phyloP scores from a whole-genome alignment of 176 grass and related monocot genomes.

The Pontederia paniculata region DNA sequence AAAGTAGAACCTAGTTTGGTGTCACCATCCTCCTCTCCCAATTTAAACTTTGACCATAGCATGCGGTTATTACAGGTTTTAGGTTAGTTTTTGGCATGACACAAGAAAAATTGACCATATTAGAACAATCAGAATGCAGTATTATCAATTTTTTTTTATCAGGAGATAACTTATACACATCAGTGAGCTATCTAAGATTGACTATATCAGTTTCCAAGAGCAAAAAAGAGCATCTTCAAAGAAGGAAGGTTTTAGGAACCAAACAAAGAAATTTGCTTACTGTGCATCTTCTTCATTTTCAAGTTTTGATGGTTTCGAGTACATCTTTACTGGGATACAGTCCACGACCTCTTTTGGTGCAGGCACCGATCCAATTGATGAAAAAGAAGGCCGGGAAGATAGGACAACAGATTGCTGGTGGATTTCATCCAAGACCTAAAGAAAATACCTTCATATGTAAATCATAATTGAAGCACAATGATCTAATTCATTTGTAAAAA shows the following conservation, averaged over 20 bases:
- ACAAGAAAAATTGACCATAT: no score
- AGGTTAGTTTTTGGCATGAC: no score
- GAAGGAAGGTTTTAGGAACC: no score
- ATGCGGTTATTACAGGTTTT: no score
- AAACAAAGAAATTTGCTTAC: conserved; percentile 33
- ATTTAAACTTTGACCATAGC: no score
- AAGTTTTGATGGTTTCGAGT: conserved; percentile 51
- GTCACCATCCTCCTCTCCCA: no score
- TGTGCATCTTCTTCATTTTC: conserved; percentile 55
- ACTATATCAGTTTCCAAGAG: no score
- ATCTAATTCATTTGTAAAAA: not conserved
- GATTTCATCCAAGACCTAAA: conserved; percentile 97
- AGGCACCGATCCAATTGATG: conserved; percentile 84
- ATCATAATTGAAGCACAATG: conserved; percentile 3
- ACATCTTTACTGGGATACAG: conserved; percentile 67
- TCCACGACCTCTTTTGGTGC: conserved; percentile 84
- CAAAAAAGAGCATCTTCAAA: not conserved
- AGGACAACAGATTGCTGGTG: conserved; percentile 87
- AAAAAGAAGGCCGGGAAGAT: conserved; percentile 75
- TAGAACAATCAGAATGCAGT: no score
- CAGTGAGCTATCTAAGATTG: no score
- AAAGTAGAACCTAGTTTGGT: no score
- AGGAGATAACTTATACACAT: no score
- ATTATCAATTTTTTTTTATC: no score
- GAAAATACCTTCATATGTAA: conserved; percentile 12